Evolutionary conservation across 2,329 filamentous ascomycete species (phyloP).

Genomic region (Trichophyton equinum): DNA sequence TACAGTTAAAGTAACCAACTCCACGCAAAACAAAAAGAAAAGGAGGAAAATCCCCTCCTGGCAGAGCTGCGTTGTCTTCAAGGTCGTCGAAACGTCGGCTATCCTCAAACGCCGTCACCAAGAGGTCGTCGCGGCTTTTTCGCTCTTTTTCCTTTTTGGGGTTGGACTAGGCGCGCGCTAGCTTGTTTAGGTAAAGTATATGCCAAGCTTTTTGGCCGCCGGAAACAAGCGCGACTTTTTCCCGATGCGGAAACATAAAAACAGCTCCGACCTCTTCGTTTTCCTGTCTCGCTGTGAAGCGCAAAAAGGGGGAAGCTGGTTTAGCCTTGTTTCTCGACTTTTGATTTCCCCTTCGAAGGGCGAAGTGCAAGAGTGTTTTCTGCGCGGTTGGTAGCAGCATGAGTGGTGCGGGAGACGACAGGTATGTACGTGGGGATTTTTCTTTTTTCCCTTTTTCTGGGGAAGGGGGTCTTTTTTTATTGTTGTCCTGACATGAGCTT

Average conservation of each 20-base stretch:
- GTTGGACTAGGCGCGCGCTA: not conserved
- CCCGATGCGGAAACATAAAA: slow-evolving; percentile 1
- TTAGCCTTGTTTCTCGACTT: not conserved
- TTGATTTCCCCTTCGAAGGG: not conserved
- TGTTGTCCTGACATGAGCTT: not conserved
- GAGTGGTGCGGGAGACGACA: slow-evolving; percentile 28
- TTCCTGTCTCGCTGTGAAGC: not conserved
- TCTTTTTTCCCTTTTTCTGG: not conserved
- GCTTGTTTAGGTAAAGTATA: not conserved
- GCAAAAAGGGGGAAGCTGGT: not conserved
- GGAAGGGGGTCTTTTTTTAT: not conserved
- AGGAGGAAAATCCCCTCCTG: not conserved
- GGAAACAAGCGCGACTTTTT: not conserved
- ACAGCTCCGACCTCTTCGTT: not conserved
- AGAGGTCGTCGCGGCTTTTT: not conserved
- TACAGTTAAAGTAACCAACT: not conserved
- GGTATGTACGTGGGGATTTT: slow-evolving; percentile 17
- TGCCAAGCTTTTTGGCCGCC: not conserved
- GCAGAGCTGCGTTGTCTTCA: not conserved
- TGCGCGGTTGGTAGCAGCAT: slow-evolving; percentile 17
- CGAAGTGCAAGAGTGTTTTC: not conserved
- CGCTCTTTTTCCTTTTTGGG: not conserved
- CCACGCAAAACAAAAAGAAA: not conserved
- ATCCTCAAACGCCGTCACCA: not conserved
- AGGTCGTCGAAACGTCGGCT: not conserved